Percentiles rank a stretch among this genome's conserved stretches.
Conservation (phyloP, 2,329 filamentous ascomycete genomes). For the Pseudofabraea citricarpa region DNA sequence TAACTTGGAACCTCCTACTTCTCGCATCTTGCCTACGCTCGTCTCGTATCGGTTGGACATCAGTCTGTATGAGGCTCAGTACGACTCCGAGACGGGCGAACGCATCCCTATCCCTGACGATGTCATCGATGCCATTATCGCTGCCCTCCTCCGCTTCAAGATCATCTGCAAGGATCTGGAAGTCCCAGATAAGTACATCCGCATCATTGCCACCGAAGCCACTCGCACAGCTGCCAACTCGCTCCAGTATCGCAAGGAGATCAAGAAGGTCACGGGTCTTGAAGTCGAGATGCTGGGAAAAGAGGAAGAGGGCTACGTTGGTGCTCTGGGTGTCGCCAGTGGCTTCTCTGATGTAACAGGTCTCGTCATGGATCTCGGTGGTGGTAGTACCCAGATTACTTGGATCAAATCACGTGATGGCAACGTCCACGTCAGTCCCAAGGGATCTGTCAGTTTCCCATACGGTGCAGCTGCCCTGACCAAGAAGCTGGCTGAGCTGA, state of each 20-base stretch:
- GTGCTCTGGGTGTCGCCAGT: conserved; percentile 62
- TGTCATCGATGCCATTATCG: conserved; percentile 45
- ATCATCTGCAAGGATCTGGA: conserved; percentile 51
- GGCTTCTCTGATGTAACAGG: conserved; percentile 57
- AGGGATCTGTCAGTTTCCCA: conserved; percentile 59
- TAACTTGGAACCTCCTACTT: conserved; percentile 48
- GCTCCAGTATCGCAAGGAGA: conserved; percentile 43
- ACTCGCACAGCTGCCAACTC: conserved; percentile 59
- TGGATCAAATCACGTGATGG: conserved; percentile 55
- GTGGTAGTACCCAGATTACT: conserved; percentile 65
- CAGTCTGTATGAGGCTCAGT: conserved; percentile 63
- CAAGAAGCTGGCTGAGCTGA: conserved; percentile 43
- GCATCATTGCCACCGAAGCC: conserved; percentile 61
- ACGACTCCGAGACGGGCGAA: conserved; percentile 32
- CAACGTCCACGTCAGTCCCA: conserved; percentile 43
- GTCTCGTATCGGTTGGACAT: conserved; percentile 56
- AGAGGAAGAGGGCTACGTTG: conserved; percentile 61
- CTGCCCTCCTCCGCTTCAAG: conserved; percentile 50
- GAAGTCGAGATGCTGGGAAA: conserved; percentile 57
- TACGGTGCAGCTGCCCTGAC: conserved; percentile 66
- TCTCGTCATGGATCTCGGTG: conserved; percentile 68
- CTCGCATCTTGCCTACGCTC: conserved; percentile 53
- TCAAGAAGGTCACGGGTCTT: conserved; percentile 53
- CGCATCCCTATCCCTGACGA: conserved; percentile 46
- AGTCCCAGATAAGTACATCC: conserved; percentile 47